Conservation (phyloP, 352 stramenopile species). For the Phytophthora quininea region DNA sequence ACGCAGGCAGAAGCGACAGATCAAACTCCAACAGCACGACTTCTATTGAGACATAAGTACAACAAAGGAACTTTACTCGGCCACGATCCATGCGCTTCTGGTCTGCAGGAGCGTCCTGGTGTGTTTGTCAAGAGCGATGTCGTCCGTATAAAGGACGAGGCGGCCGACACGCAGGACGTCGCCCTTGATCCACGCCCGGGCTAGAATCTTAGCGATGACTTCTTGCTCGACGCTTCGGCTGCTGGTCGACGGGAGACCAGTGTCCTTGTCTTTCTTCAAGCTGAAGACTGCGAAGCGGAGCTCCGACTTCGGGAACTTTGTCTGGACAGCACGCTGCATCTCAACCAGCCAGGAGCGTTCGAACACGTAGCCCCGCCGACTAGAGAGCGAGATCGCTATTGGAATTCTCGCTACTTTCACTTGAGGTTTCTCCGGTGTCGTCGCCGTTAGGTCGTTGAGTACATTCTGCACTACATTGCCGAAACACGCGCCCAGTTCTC, state of each 20-base stretch:
- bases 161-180: conserved; percentile 45
- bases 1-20: conserved; percentile 61
- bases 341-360: conserved; percentile 36
- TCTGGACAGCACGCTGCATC: conserved; percentile 27
- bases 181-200: conserved; percentile 34
- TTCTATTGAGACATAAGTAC: conserved; percentile 54
- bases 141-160: conserved; percentile 41
- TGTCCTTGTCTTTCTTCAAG: conserved; percentile 43
- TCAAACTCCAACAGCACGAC: conserved; percentile 63
- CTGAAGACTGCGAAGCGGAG: conserved; percentile 45
- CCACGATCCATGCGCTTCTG: conserved; percentile 30
- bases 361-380: conserved; percentile 49
- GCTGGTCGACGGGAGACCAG: conserved; percentile 13
- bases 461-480: conserved; percentile 41
- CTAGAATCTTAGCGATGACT: conserved; percentile 29
- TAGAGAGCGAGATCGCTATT: conserved; percentile 39
- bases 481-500: conserved; percentile 50
- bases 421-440: not conserved
- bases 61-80: conserved; percentile 12
- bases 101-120: conserved; percentile 16
- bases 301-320: conserved; percentile 15
- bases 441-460: conserved; percentile 24
- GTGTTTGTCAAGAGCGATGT: conserved; percentile 19
- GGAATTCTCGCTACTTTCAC: conserved; percentile 3
- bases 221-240: conserved; percentile 33